Evolutionary conservation across 352 stramenopile genomes (phyloP).

Genomic region (Globisporangium spiculum): DNA sequence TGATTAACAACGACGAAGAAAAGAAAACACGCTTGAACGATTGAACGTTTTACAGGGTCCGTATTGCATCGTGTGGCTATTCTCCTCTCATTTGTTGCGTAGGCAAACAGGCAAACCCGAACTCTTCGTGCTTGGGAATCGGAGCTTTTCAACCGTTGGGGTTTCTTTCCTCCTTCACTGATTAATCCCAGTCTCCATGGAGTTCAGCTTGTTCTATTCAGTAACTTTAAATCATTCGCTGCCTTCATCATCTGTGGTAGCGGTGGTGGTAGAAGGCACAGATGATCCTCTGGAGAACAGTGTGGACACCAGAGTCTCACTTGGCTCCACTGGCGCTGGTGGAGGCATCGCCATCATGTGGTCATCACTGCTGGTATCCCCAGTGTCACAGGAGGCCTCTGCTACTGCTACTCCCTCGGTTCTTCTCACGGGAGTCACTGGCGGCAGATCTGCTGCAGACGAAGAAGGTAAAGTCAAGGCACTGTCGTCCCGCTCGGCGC

Average conservation of each 20-base stretch:
- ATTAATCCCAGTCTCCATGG: too few relatives aligned
- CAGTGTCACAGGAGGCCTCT: neutral
- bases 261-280: neutral
- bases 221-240: neutral
- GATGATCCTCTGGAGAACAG: neutral
- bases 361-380: neutral
- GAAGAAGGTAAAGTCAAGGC: neutral
- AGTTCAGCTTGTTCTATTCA: too few relatives aligned
- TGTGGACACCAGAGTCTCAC: neutral
- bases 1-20: neutral
- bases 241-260: neutral
- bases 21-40: neutral
- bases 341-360: neutral
- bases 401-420: neutral
- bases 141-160: too few relatives aligned
- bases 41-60: neutral
- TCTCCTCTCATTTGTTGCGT: too few relatives aligned
- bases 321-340: neutral
- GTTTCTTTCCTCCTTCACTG: too few relatives aligned
- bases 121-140: too few relatives aligned
- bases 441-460: neutral
- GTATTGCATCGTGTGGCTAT: too few relatives aligned
- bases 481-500: conserved; percentile 39
- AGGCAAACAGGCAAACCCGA: too few relatives aligned
- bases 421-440: neutral